Evolutionary conservation across 2,329 filamentous ascomycete genomes (phyloP).

Genomic region (Phoma sp.): DNA sequence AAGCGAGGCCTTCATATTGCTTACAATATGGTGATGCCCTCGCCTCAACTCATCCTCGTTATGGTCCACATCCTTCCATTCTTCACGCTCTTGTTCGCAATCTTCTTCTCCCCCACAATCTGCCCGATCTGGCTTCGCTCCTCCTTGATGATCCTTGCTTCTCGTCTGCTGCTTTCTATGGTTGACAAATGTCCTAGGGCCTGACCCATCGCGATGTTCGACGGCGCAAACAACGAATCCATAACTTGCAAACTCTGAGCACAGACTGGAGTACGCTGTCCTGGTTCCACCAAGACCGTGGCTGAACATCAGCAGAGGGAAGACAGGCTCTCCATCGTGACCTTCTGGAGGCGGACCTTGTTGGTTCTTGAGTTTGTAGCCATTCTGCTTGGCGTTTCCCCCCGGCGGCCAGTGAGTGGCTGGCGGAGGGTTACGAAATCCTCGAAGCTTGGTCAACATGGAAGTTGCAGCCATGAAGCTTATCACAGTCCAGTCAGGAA

Average conservation of each 20-base stretch:
- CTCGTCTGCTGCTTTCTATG: constrained; percentile 49
- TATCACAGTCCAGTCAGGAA: constrained; percentile 55
- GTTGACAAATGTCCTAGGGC: constrained; percentile 66
- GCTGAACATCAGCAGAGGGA: constrained; percentile 69
- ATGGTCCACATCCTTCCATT: constrained; percentile 45
- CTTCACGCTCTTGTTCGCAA: constrained; percentile 30
- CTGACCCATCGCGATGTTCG: constrained; percentile 70
- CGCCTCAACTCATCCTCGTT: constrained; percentile 46
- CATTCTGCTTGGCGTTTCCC: constrained; percentile 45
- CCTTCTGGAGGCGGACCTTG: constrained; percentile 48
- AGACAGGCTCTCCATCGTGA: constrained; percentile 51
- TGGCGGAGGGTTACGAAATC: constrained; percentile 65
- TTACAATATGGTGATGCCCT: constrained; percentile 56
- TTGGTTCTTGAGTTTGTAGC: constrained; percentile 50
- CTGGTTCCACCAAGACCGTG: constrained; percentile 69
- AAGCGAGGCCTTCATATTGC: not conserved
- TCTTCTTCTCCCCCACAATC: constrained; percentile 13
- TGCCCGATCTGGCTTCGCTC: constrained; percentile 17
- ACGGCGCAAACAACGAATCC: constrained; percentile 69
- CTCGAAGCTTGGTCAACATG: constrained; percentile 70
- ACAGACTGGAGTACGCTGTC: constrained; percentile 67
- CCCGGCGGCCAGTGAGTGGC: constrained; percentile 62
- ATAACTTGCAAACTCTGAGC: constrained; percentile 70
- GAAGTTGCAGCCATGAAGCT: constrained; percentile 63
- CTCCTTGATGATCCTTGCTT: constrained; percentile 25